Percentiles rank a stretch among this genome's conserved stretches.
Evolutionary conservation across 1,284 basidiomycete genomes (phyloP).

Genomic region (Ustilago lituana): DNA sequence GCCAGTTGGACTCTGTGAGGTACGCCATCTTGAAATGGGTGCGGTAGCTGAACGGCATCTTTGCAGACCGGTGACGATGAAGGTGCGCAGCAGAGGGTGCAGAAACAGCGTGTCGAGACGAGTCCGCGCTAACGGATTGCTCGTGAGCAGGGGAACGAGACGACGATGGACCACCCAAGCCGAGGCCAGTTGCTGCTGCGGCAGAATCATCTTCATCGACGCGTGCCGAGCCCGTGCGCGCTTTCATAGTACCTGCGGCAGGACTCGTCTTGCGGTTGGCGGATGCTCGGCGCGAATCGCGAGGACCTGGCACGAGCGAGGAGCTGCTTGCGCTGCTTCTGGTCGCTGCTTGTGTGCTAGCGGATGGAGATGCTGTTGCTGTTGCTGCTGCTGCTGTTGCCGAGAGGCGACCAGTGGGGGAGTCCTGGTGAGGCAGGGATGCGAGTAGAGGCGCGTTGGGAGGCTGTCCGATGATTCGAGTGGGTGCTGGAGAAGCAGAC

Average conservation of each 20-base stretch:
- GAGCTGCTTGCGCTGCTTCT: constrained; percentile 1
- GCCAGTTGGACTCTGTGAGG: constrained; percentile 84
- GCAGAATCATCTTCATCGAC: constrained; percentile 6
- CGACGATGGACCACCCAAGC: constrained; percentile 4
- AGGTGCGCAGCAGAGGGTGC: constrained; percentile 15
- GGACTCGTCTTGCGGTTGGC: constrained; percentile 5
- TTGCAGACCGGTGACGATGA: constrained; percentile 36
- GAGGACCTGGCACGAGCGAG: constrained; percentile 28
- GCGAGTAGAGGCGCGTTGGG: constrained; percentile 31
- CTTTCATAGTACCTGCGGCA: no score
- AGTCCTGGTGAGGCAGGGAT: constrained; percentile 36
- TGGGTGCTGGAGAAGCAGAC: neutral
- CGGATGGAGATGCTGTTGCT: constrained; percentile 4
- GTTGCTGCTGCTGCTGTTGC: constrained; percentile 11
- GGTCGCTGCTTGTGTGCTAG: constrained; percentile 1
- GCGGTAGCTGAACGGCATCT: constrained; percentile 72
- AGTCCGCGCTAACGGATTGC: constrained; percentile 15
- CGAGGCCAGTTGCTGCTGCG: constrained; percentile 12
- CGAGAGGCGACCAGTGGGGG: constrained; percentile 46
- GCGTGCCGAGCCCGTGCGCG: constrained; percentile 14
- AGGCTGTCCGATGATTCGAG: constrained; percentile 15
- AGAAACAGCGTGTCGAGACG: constrained; percentile 11
- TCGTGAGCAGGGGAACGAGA: constrained; percentile 8
- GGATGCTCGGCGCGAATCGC: constrained; percentile 9
- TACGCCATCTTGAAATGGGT: constrained; percentile 81